Conservation (phyloP, 352 stramenopile genomes). For the Phytophthora lateralis region DNA sequence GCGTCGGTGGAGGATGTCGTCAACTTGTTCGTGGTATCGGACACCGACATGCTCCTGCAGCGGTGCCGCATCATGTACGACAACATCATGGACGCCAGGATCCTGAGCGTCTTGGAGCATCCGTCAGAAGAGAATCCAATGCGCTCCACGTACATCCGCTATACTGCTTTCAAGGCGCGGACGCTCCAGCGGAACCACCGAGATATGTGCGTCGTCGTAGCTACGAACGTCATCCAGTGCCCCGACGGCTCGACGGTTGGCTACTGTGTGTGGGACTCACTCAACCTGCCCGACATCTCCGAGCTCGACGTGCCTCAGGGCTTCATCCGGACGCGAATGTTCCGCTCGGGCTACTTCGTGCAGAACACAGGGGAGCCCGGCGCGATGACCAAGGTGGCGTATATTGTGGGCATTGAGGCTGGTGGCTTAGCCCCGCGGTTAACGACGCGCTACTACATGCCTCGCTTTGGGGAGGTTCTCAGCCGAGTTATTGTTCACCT, state of each 20-base stretch:
- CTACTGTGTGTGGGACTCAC: slow-evolving; percentile 60
- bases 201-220: slow-evolving; percentile 52
- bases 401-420: slow-evolving; percentile 50
- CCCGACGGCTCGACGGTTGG: slow-evolving; percentile 48
- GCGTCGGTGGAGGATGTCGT: slow-evolving; percentile 42
- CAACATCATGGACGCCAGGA: slow-evolving; percentile 44
- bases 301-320: slow-evolving; percentile 38
- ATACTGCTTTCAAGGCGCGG: slow-evolving; percentile 45
- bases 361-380: slow-evolving; percentile 37
- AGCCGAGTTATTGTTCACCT: slow-evolving; percentile 43
- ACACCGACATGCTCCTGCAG: slow-evolving; percentile 45
- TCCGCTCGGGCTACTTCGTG: slow-evolving; percentile 49
- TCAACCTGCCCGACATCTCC: slow-evolving; percentile 42
- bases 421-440: slow-evolving; percentile 39
- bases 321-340: slow-evolving; percentile 47
- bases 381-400: slow-evolving; percentile 39
- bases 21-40: slow-evolving; percentile 41
- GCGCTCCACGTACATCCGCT: slow-evolving; percentile 51
- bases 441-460: slow-evolving; percentile 46
- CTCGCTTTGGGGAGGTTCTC: slow-evolving; percentile 41
- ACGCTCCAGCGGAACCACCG: slow-evolving; percentile 39
- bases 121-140: slow-evolving; percentile 36
- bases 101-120: slow-evolving; percentile 44
- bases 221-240: slow-evolving; percentile 42
- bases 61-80: slow-evolving; percentile 49